Conservation (phyloP, 2,329 filamentous ascomycete genomes). For the Penicillium sp. region DNA sequence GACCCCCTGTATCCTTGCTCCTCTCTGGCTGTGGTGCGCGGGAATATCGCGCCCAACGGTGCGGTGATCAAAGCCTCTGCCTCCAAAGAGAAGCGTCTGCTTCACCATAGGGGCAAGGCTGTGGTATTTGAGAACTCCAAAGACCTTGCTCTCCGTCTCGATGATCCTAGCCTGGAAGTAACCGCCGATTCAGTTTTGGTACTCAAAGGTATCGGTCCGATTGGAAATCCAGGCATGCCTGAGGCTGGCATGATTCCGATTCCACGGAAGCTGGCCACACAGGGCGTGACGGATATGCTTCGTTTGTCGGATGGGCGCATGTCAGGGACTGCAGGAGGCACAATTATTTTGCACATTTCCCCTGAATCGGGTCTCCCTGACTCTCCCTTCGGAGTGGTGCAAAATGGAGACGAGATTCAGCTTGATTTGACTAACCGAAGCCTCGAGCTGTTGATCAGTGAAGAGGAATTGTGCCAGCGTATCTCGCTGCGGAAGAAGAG, state of each 20-base stretch:
- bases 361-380: background rate
- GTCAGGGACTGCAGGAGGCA: background rate
- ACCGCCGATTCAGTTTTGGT: background rate
- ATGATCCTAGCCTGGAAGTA: background rate
- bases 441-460: background rate
- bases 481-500: too few relatives aligned
- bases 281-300: background rate
- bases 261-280: background rate
- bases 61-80: background rate
- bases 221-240: background rate
- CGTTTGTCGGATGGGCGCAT: background rate
- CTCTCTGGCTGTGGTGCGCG: background rate
- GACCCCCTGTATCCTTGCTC: background rate
- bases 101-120: background rate
- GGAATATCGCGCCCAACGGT: background rate
- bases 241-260: background rate
- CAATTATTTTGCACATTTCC: background rate
- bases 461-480: too few relatives aligned
- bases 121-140: background rate
- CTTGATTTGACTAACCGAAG: background rate
- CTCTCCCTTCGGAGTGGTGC: background rate
- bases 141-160: background rate
- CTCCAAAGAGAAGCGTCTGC: background rate
- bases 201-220: background rate
- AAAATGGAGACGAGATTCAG: background rate